phyloP scores from a whole-genome alignment of 495 filamentous ascomycete species.

The Penicillium cosmopolitanum region DNA sequence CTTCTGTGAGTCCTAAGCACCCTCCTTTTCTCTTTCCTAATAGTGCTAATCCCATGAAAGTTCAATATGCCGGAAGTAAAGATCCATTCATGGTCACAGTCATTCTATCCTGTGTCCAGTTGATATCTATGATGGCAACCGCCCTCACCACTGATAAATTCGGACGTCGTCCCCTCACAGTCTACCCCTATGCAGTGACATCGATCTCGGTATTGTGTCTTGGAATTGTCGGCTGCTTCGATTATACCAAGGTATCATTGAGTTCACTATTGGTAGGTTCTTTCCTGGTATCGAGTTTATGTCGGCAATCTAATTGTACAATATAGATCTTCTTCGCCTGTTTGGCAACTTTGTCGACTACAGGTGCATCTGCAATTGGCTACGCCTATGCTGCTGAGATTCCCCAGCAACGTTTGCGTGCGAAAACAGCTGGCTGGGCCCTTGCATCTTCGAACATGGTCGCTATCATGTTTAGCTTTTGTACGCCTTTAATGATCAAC shows the following conservation, averaged over 20 bases:
- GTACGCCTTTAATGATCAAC: conserved; percentile 48
- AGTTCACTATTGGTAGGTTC: conserved; percentile 37
- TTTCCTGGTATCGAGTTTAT: background rate
- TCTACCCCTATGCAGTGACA: conserved; percentile 44
- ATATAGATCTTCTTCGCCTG: conserved; percentile 40
- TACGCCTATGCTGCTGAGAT: conserved; percentile 48
- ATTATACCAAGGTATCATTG: conserved; percentile 35
- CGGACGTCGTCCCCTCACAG: conserved; percentile 43
- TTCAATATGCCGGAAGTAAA: conserved; percentile 45
- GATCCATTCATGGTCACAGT: conserved; percentile 47
- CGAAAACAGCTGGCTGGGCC: conserved; percentile 41
- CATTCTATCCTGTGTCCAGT: conserved; percentile 45
- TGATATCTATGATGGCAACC: conserved; percentile 41
- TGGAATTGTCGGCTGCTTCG: conserved; percentile 46
- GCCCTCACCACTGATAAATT: conserved; percentile 36
- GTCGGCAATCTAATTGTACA: background rate
- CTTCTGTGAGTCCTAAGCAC: conserved; percentile 34
- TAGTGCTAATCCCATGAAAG: background rate
- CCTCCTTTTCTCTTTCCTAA: background rate
- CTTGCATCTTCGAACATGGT: conserved; percentile 41
- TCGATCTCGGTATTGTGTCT: conserved; percentile 38
- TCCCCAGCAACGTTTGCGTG: conserved; percentile 43
- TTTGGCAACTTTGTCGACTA: conserved; percentile 42
- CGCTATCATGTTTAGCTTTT: conserved; percentile 49
- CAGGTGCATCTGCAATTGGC: conserved; percentile 44